Percentiles rank a stretch among this genome's conserved stretches.
Evolutionary conservation across 768 basidiomycete species (phyloP).

Genomic region (Strobilomyces confusus): DNA sequence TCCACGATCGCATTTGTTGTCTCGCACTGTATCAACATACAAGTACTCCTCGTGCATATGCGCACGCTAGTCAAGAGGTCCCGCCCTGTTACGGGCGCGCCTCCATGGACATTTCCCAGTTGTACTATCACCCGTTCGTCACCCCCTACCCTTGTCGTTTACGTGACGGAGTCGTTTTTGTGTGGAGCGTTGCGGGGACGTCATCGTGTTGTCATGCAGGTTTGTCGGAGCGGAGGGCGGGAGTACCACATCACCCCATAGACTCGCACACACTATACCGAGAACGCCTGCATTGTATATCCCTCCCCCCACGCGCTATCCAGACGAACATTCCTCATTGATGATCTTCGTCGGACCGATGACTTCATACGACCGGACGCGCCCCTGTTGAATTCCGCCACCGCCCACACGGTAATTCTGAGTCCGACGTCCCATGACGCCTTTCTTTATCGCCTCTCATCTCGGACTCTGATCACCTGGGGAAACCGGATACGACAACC

Average conservation of each 20-base stretch:
- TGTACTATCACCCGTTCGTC: slow-evolving; percentile 25
- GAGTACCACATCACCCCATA: slow-evolving; percentile 15
- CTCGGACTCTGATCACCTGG: slow-evolving; percentile 28
- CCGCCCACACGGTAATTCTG: not conserved
- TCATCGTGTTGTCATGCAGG: slow-evolving; percentile 23
- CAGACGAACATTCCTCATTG: not conserved
- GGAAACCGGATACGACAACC: slow-evolving; percentile 10
- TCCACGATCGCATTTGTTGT: slow-evolving; percentile 30
- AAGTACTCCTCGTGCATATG: slow-evolving; percentile 33
- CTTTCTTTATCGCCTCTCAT: slow-evolving; percentile 6
- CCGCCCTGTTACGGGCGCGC: not conserved
- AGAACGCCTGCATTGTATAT: slow-evolving; percentile 29
- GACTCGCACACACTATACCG: slow-evolving; percentile 21
- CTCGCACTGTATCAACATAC: slow-evolving; percentile 33
- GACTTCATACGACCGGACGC: slow-evolving; percentile 20
- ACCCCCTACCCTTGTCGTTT: slow-evolving; percentile 7
- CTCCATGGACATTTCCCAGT: slow-evolving; percentile 20
- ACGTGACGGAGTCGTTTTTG: slow-evolving; percentile 4
- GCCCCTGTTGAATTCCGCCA: slow-evolving; percentile 12
- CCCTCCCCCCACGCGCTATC: not conserved
- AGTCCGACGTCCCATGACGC: not conserved
- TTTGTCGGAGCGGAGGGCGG: slow-evolving; percentile 15
- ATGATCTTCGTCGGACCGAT: slow-evolving; percentile 22
- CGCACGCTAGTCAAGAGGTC: slow-evolving; percentile 28
- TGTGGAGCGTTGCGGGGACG: slow-evolving; percentile 13